phyloP scores from a whole-genome alignment of 208 protist species.

The Leishmania arabica region DNA sequence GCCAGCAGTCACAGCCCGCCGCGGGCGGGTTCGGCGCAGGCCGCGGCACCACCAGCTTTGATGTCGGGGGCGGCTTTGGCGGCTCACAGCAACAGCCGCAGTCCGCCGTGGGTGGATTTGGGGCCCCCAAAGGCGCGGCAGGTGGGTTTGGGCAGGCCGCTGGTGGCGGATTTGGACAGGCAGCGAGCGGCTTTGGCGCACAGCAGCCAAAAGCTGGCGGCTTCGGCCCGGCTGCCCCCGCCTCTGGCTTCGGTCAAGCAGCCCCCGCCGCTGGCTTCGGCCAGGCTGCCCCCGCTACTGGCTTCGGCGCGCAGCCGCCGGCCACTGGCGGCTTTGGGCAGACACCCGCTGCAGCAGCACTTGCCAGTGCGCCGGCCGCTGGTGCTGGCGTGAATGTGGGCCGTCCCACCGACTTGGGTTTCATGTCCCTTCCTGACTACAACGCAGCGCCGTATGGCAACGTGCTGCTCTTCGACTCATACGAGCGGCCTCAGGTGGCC shows the following conservation, averaged over 20 bases:
- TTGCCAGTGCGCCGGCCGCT: slow-evolving; percentile 5
- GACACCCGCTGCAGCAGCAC: slow-evolving; percentile 6
- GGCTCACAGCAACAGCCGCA: slow-evolving; percentile 1
- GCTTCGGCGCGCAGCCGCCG: slow-evolving; percentile 7
- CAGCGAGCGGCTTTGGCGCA: slow-evolving; percentile 20
- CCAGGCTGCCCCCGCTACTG: slow-evolving; percentile 23
- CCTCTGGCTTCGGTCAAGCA: slow-evolving; percentile 9
- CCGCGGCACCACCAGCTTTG: slow-evolving; percentile 4
- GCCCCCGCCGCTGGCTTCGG: slow-evolving; percentile 40
- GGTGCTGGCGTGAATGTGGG: slow-evolving; percentile 20
- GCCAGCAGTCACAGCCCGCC: not conserved
- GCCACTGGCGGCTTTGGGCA: slow-evolving; percentile 27
- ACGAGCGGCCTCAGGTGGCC: slow-evolving; percentile 49
- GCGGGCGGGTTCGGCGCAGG: slow-evolving; percentile 7
- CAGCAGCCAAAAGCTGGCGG: slow-evolving; percentile 25
- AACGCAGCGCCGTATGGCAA: slow-evolving; percentile 77
- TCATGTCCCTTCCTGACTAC: slow-evolving; percentile 82
- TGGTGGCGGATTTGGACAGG: slow-evolving; percentile 37
- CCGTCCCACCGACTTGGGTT: slow-evolving; percentile 44
- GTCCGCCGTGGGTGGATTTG: slow-evolving; percentile 31
- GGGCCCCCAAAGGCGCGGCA: slow-evolving; percentile 5
- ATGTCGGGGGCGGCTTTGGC: not conserved
- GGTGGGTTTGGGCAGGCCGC: slow-evolving; percentile 24
- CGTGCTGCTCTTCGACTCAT: slow-evolving; percentile 68
- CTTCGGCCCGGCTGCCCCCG: slow-evolving; percentile 43